Conservation (phyloP, 2,329 filamentous ascomycete species). For the Trichoderma sp. region DNA sequence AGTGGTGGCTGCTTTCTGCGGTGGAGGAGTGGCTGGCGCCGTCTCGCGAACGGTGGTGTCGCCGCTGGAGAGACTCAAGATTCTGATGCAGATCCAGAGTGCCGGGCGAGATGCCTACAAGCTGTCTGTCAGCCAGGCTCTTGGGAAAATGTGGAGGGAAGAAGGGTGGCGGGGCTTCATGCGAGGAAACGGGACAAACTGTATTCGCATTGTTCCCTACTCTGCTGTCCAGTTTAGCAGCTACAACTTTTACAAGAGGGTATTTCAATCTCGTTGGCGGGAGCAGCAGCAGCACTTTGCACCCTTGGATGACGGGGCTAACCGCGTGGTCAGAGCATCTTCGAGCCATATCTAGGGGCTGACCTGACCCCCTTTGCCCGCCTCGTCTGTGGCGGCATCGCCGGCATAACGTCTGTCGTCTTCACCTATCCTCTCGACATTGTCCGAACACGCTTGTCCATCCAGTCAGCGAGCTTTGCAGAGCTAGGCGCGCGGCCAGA, state of each 20-base stretch:
- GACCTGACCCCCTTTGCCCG: slow-evolving; percentile 71
- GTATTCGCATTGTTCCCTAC: slow-evolving; percentile 96
- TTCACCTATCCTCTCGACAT: slow-evolving; percentile 97
- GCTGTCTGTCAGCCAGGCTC: slow-evolving; percentile 80
- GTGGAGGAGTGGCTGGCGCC: slow-evolving; percentile 88
- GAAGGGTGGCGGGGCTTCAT: slow-evolving; percentile 97
- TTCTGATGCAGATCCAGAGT: slow-evolving; percentile 95
- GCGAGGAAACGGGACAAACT: slow-evolving; percentile 97
- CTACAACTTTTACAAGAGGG: slow-evolving; percentile 95
- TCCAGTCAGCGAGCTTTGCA: slow-evolving; percentile 95
- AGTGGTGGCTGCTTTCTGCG: slow-evolving; percentile 86
- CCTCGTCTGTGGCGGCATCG: slow-evolving; percentile 83
- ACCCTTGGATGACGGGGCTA: neutral
- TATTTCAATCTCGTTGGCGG: slow-evolving; percentile 37
- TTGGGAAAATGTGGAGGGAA: slow-evolving; percentile 93
- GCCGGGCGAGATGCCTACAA: slow-evolving; percentile 89
- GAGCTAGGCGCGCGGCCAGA: slow-evolving; percentile 62
- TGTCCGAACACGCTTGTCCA: slow-evolving; percentile 89
- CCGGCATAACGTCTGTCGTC: slow-evolving; percentile 92
- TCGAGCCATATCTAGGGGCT: slow-evolving; percentile 70
- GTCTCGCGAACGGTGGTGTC: slow-evolving; percentile 98
- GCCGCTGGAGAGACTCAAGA: slow-evolving; percentile 92
- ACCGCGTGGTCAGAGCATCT: slow-evolving; percentile 54
- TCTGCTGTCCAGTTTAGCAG: slow-evolving; percentile 97
- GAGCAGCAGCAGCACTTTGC: neutral